A percentile compares a stretch with the other conserved stretches of the same genome.
These are phyloP conservation scores for Nemania bipapillata DNA, from an alignment of 2,329 filamentous ascomycete species.

Conservation along the genomic window DNA sequence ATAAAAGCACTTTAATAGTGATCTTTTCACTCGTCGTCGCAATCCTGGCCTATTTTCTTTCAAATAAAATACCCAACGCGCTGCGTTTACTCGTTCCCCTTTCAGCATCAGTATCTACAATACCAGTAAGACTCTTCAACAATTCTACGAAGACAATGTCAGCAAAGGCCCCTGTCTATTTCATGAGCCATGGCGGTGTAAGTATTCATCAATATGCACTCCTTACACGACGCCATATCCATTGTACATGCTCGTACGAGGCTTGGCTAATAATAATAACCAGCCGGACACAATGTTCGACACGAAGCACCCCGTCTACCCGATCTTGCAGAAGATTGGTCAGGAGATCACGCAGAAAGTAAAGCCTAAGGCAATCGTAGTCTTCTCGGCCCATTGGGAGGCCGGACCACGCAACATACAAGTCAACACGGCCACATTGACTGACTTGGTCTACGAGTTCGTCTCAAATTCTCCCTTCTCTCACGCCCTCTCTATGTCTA, in stretches of 20 bases:
- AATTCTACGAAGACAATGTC: slow-evolving; percentile 41
- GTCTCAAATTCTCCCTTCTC: slow-evolving; percentile 28
- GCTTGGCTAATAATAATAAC: slow-evolving; percentile 27
- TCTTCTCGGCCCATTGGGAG: slow-evolving; percentile 84
- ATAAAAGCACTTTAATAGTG: slow-evolving; percentile 35
- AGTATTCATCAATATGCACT: slow-evolving; percentile 38
- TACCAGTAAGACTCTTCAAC: slow-evolving; percentile 31
- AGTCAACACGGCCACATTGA: slow-evolving; percentile 73
- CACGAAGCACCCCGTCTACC: slow-evolving; percentile 73
- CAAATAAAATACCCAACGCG: slow-evolving; percentile 35
- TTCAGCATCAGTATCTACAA: slow-evolving; percentile 33
- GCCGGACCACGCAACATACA: slow-evolving; percentile 65
- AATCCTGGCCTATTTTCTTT: slow-evolving; percentile 45
- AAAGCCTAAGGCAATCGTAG: slow-evolving; percentile 76
- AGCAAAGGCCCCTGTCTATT: slow-evolving; percentile 58
- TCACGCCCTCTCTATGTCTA: neutral
- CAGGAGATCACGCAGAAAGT: slow-evolving; percentile 75
- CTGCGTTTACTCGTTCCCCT: slow-evolving; percentile 36
- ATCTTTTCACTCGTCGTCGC: slow-evolving; percentile 42
- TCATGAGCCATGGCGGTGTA: slow-evolving; percentile 64
- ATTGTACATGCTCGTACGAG: too few relatives aligned
- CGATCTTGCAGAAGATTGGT: slow-evolving; percentile 72
- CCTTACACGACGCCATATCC: too few relatives aligned
- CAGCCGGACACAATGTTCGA: slow-evolving; percentile 75
- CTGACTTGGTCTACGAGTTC: slow-evolving; percentile 76